Percentiles rank a stretch among this genome's conserved stretches.
Conservation (phyloP, 192 early-diverging fungal species). For the Glomus cerebriforme region DNA sequence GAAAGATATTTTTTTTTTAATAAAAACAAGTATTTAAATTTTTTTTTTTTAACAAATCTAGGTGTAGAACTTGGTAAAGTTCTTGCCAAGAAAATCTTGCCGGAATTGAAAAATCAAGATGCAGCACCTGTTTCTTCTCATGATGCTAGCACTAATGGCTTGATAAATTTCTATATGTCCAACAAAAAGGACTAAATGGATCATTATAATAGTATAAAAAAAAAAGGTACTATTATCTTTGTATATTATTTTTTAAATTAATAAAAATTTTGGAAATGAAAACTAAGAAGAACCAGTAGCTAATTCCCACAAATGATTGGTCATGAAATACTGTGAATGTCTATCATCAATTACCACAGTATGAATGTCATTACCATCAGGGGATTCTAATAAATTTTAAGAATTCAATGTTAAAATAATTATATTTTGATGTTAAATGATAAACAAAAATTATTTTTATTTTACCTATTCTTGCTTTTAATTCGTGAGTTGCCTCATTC, state of each 20-base stretch:
- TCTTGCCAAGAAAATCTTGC: constrained; percentile 93
- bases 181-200: constrained; percentile 46
- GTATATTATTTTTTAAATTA: too few relatives aligned
- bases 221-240: too few relatives aligned
- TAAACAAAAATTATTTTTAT: neutral
- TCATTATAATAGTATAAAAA: too few relatives aligned
- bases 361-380: neutral
- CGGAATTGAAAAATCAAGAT: constrained; percentile 72
- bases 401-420: too few relatives aligned
- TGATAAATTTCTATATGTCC: constrained; percentile 91
- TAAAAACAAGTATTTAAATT: neutral
- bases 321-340: neutral
- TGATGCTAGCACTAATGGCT: constrained; percentile 93
- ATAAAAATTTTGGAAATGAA: neutral
- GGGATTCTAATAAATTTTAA: neutral
- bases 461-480: neutral
- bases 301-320: too few relatives aligned
- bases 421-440: neutral
- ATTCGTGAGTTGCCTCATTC: neutral
- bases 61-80: constrained; percentile 97
- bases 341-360: neutral
- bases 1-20: too few relatives aligned
- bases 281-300: too few relatives aligned
- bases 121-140: constrained; percentile 64
- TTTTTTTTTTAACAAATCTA: neutral